Evolutionary conservation across 225 moss, liverwort and hornwort genomes (phyloP), one percentile per base, ranked within the genome.

Genomic region (Lunularia cruciata): DNA sequence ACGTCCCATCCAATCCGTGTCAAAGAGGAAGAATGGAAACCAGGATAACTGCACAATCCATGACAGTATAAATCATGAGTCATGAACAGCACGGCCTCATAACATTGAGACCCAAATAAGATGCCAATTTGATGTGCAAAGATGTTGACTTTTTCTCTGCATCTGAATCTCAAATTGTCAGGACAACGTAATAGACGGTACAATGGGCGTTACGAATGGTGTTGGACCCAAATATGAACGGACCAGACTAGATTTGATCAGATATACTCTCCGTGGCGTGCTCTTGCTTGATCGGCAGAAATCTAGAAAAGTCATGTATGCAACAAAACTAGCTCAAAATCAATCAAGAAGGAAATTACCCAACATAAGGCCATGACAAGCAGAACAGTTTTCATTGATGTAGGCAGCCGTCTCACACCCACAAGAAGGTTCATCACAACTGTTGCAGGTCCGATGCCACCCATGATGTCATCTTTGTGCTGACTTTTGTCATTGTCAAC

Each of bases 1-100:
- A 16, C 90, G 85, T 28, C 90, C 95, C 95, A 95, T 95, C 90
- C 92, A 95, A 75, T 95, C 92, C 0, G 95, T 95, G 73, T 95
- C 92, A 58, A 86, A 95, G 2, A 95, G 79, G 57, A 95, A 67
- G 66, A 95, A 95, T 23, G 95, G 92, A 62, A 95, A 92, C 94
- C 91, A 95, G 3, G 91, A 89, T 20, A 95, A 69, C 95, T 84
- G 79, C 77, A 84, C 36, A 65, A 5, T 64, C 42, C 77, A 73
- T 68, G 9, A 14, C 45, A 63, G 49, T 10, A 27, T 33, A 67
- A 16, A 20, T 3, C 7, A 38, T 43, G 6, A 43, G 30, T 46
- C 46, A 39, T 30, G 12, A 25, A 16, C 27, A n/a, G n/a, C n/a
- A n/a, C n/a, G n/a, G n/a, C n/a, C n/a, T n/a, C n/a, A n/a, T n/a